These are phyloP conservation scores for Actinomucor elegans DNA, from an alignment of 371 early-diverging fungal species.

Conservation along the genomic window DNA sequence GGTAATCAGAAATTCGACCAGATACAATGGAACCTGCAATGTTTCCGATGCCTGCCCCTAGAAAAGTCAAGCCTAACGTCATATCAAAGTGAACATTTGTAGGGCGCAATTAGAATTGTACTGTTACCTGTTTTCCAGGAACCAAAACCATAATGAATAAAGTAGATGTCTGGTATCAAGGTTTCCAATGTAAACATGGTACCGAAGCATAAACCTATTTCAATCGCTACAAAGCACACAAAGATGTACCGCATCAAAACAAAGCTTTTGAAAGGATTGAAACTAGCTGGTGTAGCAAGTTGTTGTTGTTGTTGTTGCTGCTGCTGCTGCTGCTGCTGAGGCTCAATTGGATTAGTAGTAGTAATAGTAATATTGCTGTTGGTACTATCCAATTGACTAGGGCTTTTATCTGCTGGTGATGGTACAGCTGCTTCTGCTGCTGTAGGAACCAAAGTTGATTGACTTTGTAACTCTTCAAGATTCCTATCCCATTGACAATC, in stretches of 20 bases:
- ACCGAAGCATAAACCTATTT: conserved; percentile 19
- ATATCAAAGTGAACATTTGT: not conserved
- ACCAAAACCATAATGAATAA: conserved; percentile 31
- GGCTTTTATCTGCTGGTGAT: not conserved
- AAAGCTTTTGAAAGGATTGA: conserved; percentile 30
- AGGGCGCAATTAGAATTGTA: not conserved
- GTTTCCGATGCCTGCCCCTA: conserved; percentile 48
- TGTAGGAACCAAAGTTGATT: not conserved
- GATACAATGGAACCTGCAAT: conserved; percentile 37
- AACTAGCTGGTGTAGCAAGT: not conserved
- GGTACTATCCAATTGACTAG: too few species aligned
- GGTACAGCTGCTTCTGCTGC: not conserved
- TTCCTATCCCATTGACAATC: conserved; percentile 26
- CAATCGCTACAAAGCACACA: conserved; percentile 14
- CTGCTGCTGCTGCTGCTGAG: not conserved
- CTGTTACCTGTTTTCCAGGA: conserved; percentile 46
- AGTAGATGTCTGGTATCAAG: conserved; percentile 38
- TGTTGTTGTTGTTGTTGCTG: not conserved
- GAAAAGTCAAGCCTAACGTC: conserved; percentile 34
- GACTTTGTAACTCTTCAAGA: not conserved
- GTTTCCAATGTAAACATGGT: conserved; percentile 50
- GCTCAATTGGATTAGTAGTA: too few species aligned
- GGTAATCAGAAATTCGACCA: conserved; percentile 35
- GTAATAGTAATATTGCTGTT: too few species aligned
- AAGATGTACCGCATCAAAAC: conserved; percentile 3